Evolutionary conservation across 345 rosid species (phyloP).

Genomic region (Diplotaxis tenuifolia): DNA sequence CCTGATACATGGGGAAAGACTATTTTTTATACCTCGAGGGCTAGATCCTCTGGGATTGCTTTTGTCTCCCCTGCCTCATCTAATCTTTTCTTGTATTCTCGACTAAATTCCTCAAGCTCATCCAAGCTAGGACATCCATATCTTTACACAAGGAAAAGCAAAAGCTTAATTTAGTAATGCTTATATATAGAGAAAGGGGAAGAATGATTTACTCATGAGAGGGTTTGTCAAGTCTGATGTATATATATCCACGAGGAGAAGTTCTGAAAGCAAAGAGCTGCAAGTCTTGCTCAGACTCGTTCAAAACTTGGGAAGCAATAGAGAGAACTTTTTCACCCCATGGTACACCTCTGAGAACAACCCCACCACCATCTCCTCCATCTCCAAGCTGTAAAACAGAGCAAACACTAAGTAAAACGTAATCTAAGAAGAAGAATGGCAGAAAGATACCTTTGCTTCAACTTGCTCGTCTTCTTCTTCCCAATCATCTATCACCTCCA

Average conservation of each 20-base stretch:
- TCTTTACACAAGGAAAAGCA: constrained; percentile 38
- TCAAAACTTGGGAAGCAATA: constrained; percentile 57
- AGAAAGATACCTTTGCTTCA: constrained; percentile 50
- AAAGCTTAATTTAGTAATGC: constrained; percentile 3
- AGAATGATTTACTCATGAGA: constrained; percentile 55
- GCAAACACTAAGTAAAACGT: background rate
- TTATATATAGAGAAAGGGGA: background rate
- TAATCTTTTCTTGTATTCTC: constrained; percentile 66
- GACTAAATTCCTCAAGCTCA: constrained; percentile 69
- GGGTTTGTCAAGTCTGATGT: constrained; percentile 73
- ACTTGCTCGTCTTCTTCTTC: constrained; percentile 81
- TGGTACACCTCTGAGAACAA: constrained; percentile 59
- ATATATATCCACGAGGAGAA: constrained; percentile 73
- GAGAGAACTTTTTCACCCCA: constrained; percentile 76
- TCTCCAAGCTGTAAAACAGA: constrained; percentile 57
- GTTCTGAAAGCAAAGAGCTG: constrained; percentile 73
- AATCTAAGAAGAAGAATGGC: constrained; percentile 19
- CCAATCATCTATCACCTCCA: constrained; percentile 59
- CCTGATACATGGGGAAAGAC: background rate
- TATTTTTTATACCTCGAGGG: constrained; percentile 57
- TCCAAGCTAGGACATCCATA: constrained; percentile 86
- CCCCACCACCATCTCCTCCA: constrained; percentile 93
- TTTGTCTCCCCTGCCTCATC: constrained; percentile 73
- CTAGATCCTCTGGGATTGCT: constrained; percentile 71
- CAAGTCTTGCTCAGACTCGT: constrained; percentile 49